These are phyloP conservation scores for Spiraea crenata DNA, from an alignment of 331 rosid species.

Conservation along the genomic window DNA sequence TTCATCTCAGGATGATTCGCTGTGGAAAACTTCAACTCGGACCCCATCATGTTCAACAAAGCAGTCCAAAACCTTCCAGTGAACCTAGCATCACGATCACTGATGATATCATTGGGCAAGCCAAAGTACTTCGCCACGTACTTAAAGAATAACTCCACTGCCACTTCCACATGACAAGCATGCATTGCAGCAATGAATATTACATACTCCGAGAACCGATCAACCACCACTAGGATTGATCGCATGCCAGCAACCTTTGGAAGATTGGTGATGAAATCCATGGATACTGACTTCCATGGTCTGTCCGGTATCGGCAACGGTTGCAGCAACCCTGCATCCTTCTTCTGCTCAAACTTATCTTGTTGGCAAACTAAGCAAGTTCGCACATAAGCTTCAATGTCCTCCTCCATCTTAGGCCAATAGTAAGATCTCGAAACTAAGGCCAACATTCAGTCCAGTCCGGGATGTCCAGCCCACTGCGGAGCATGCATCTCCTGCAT, in stretches of 20 bases:
- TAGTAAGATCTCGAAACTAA: not conserved
- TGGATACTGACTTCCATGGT: not conserved
- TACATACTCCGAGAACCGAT: no score
- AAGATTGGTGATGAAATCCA: no score
- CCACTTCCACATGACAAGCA: not conserved
- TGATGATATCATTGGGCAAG: not conserved
- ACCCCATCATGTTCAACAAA: conserved; percentile 9
- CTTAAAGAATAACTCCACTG: not conserved
- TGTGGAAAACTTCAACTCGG: not conserved
- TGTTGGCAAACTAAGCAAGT: not conserved
- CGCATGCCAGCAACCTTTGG: no score
- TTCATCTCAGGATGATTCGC: not conserved
- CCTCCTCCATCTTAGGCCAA: conserved; percentile 5
- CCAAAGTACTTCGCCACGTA: not conserved
- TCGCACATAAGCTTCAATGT: not conserved
- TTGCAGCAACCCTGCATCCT: not conserved
- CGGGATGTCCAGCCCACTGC: conserved; percentile 3
- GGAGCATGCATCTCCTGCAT: conserved; percentile 4
- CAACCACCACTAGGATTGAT: no score
- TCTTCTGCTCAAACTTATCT: not conserved
- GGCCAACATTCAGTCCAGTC: not conserved
- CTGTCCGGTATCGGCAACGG: not conserved
- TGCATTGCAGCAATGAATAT: not conserved
- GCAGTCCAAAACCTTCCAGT: not conserved
- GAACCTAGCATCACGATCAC: not conserved